Conservation (phyloP, 257 asterid species). For the Prunella vulgaris region DNA sequence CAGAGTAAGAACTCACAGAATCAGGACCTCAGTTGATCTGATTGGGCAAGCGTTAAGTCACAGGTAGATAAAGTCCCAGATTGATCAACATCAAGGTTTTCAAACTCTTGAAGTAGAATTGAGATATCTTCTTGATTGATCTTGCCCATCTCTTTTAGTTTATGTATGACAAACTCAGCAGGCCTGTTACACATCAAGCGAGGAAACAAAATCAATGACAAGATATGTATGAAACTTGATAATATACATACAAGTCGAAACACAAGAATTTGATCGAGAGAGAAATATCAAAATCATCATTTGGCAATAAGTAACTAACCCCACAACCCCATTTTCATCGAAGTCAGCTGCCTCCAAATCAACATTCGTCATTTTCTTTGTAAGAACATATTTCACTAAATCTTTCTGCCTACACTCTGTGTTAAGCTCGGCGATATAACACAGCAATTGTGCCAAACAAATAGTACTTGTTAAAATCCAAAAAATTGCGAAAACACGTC, state of each 20-base stretch:
- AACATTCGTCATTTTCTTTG: slow-evolving; percentile 55
- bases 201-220: slow-evolving; percentile 9
- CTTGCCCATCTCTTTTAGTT: slow-evolving; percentile 97
- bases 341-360: slow-evolving; percentile 92
- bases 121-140: slow-evolving; percentile 64
- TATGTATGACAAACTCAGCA: slow-evolving; percentile 68
- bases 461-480: slow-evolving; percentile 82
- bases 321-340: slow-evolving; percentile 62
- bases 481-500: slow-evolving; percentile 75
- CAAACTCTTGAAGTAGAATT: slow-evolving; percentile 58
- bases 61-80: slow-evolving; percentile 71
- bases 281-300: background rate
- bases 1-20: slow-evolving; percentile 2
- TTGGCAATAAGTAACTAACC: slow-evolving; percentile 38
- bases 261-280: background rate
- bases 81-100: slow-evolving; percentile 78
- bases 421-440: slow-evolving; percentile 68
- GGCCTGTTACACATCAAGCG: slow-evolving; percentile 40
- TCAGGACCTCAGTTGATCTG: slow-evolving; percentile 26
- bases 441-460: slow-evolving; percentile 69
- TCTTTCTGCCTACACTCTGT: slow-evolving; percentile 63
- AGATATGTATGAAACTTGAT: background rate
- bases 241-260: background rate
- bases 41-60: slow-evolving; percentile 66
- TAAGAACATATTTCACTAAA: slow-evolving; percentile 51